Base-by-base conservation (phyloP, 257 asterid genomes). In the Petunia axillaris region DNA sequence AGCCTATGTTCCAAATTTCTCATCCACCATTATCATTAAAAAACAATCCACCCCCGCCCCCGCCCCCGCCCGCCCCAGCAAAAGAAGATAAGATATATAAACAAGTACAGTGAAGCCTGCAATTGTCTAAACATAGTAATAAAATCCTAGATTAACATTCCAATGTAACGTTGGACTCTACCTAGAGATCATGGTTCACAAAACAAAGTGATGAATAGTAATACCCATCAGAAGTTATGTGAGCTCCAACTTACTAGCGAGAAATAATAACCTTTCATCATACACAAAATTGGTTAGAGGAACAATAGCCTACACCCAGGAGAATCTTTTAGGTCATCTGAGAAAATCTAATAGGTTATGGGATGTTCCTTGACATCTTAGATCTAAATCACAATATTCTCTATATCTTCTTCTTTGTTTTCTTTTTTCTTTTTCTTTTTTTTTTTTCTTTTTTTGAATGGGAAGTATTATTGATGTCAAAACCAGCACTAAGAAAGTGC, bases 11-110 rank as follows among this genome's bases (percentile, higher is more conserved):
- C 13, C 46, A 48, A 37, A 70, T 25, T 1, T 48, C 41, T 71
- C 46, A 5, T 36, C 77, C 77, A 48, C 44, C 60, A 67, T 67
- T 35, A 46, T 16, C 58, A 46, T 70, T 70, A 70, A 70, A 70
- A 70, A 1, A 4, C 1, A 62, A 35, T 62, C 0, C 40, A 2
- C 55, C 76, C 15, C 4, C 0, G 0, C 38, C 53, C 39, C 55
- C n/a, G 8, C 53, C 2, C 52, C 9, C 9, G 0, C 4, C 9
- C 52, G 0, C 6, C 9, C 53, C 7, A 50, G 25, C 25, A 25
- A 70, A 55, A 14, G 14, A 54, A 11, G 76, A 70, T 25, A 16
- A n/a, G 2, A 54, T 54, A 48, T 5, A 1, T 48, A 65, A 9
- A 52, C 43, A 70, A 46, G 25, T 46, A 70, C 8, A 68, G 40